Conservation (phyloP, 2,329 filamentous ascomycete genomes). For the Atkinsonella hypoxylon region DNA sequence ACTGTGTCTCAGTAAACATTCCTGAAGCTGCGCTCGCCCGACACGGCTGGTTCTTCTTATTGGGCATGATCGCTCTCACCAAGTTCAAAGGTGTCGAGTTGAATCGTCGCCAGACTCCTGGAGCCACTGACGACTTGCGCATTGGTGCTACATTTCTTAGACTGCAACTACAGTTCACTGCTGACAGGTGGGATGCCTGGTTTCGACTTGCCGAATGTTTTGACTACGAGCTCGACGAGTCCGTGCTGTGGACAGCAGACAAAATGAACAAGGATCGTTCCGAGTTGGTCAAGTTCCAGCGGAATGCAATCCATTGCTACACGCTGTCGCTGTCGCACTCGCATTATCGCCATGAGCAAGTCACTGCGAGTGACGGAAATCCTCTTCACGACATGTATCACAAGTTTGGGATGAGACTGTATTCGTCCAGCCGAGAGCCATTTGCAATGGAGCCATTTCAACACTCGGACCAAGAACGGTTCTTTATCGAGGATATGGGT, state of each 20-base stretch:
- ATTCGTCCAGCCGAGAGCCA: conserved; percentile 48
- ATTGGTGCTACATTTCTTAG: conserved; percentile 70
- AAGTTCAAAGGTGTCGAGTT: conserved; percentile 63
- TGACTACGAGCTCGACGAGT: conserved; percentile 78
- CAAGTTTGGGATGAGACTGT: conserved; percentile 49
- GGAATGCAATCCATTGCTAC: conserved; percentile 73
- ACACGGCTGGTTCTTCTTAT: conserved; percentile 84
- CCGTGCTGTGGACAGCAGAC: conserved; percentile 78
- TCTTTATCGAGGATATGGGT: conserved; percentile 40
- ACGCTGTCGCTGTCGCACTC: conserved; percentile 47
- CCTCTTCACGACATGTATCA: conserved; percentile 46
- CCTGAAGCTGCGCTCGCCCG: conserved; percentile 61
- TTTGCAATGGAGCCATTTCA: conserved; percentile 52
- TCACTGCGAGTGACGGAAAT: conserved; percentile 35
- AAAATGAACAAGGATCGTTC: conserved; percentile 76
- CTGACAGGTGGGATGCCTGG: conserved; percentile 82
- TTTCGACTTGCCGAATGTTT: conserved; percentile 78
- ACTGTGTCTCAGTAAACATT: conserved; percentile 56
- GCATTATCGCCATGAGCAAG: conserved; percentile 31
- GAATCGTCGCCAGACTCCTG: conserved; percentile 65
- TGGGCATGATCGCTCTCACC: conserved; percentile 77
- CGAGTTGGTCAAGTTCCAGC: conserved; percentile 64
- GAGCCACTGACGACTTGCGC: conserved; percentile 72
- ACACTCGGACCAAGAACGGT: conserved; percentile 43
- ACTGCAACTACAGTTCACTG: conserved; percentile 71